Evolutionary conservation across 305 asterid genomes (phyloP), one percentile per base, ranked within the genome.

Genomic region (Rubia balearica): DNA sequence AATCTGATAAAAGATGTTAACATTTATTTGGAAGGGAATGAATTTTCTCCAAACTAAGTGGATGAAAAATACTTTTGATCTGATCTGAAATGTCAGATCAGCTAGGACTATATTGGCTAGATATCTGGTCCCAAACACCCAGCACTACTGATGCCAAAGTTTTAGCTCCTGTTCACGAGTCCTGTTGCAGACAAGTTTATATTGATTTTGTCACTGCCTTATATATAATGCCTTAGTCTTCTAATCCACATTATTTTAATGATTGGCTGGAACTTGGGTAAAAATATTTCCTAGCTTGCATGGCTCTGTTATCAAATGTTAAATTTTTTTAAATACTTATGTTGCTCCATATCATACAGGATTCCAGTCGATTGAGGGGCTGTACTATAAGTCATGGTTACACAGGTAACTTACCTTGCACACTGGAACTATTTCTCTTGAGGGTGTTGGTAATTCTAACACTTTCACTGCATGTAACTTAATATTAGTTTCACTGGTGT

Each of bases 371-470:
- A 93, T 84, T 61, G 84, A 80, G 80, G 82, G 69, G 70, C 66
- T 78, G 81, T 92, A 92, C 79, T 92, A 81, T 57, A 83, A 77
- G 76, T 85, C 96, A 67, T 92, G 85, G 85, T 76, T 82, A 68
- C 86, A 84, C 77, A 84, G 98, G 87, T 83, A 72, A 56, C 59
- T 17, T 40, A 13, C 33, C 16, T 42, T 53, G 24, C 56, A 8
- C 7, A 7, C 3, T 48, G 6, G 42, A 55, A 41, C 38, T 24
- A 8, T 38, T 24, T 45, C 65, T 55, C 13, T 27, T 7, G n/a
- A 33, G 22, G 24, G 41, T 61, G 19, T 71, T 70, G 24, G 27
- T 27, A 17, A 61, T n/a, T 71, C 46, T 61, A n/a, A 45, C 5
- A 41, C 57, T 17, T 61, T 10, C 65, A 48, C 63, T 17, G 22